Conservation (phyloP, 768 basidiomycete genomes). For the Phlebiopsis flavidoalba region DNA sequence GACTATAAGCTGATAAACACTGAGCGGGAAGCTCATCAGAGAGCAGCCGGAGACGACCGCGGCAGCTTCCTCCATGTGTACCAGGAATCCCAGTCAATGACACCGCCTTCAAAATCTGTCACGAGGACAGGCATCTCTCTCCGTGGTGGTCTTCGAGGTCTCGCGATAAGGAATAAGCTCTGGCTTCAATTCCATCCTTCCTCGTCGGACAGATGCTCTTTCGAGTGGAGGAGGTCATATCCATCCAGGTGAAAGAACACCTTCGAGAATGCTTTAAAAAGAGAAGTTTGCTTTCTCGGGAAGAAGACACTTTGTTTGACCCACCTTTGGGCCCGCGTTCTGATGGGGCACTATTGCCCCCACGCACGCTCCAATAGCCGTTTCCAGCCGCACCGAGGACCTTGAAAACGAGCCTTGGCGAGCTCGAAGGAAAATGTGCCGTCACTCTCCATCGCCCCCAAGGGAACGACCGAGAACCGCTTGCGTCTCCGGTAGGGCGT, state of each 20-base stretch:
- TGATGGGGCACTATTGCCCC: conserved; percentile 29
- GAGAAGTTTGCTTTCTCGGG: too few species aligned
- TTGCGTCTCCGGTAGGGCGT: conserved; percentile 27
- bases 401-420: conserved; percentile 29
- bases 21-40: conserved; percentile 39
- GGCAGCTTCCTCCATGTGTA: conserved; percentile 42
- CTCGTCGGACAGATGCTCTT: conserved; percentile 3
- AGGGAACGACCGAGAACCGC: conserved; percentile 33
- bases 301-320: background rate
- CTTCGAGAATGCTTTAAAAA: background rate
- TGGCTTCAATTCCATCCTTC: conserved; percentile 5
- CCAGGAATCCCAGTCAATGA: conserved; percentile 37
- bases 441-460: conserved; percentile 40
- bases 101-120: conserved; percentile 3
- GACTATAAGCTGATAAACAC: conserved; percentile 33
- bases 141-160: background rate
- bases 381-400: conserved; percentile 34
- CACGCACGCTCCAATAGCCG: conserved; percentile 38
- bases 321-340: background rate
- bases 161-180: conserved; percentile 9
- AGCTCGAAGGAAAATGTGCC: conserved; percentile 32
- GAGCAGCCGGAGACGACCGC: conserved; percentile 36
- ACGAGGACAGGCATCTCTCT: background rate
- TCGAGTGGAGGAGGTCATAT: background rate
- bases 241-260: conserved; percentile 9